Evolutionary conservation across 129 eudicot genomes (phyloP).

Genomic region (Lactuca saligna): DNA sequence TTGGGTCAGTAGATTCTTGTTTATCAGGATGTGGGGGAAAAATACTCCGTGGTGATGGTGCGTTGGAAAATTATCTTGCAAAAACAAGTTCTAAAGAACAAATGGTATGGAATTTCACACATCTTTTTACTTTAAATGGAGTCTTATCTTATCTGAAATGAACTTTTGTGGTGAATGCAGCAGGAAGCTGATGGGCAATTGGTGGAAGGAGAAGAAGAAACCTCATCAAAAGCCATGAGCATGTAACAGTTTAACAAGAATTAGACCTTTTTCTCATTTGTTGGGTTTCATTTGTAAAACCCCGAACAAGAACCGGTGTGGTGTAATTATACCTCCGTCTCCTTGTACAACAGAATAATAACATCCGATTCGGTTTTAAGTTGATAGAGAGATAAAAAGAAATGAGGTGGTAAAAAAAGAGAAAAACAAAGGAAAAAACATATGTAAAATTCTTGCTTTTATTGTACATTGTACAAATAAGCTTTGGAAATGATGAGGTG

Average conservation of each 20-base stretch:
- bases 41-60: slow-evolving; percentile 79
- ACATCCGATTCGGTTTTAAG: slow-evolving; percentile 32
- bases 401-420: slow-evolving; percentile 12
- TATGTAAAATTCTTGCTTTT: slow-evolving; percentile 33
- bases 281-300: slow-evolving; percentile 20
- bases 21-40: slow-evolving; percentile 66
- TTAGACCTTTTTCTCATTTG: slow-evolving; percentile 19
- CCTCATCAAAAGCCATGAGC: slow-evolving; percentile 81
- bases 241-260: slow-evolving; percentile 46
- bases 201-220: slow-evolving; percentile 55
- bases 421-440: slow-evolving; percentile 18
- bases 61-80: slow-evolving; percentile 65
- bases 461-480: slow-evolving; percentile 42
- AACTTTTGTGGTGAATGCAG: slow-evolving; percentile 37
- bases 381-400: slow-evolving; percentile 23
- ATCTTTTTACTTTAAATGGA: neutral
- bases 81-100: slow-evolving; percentile 40
- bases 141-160: neutral
- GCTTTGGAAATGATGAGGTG: slow-evolving; percentile 29
- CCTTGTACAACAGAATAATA: slow-evolving; percentile 39
- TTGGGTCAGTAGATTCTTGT: slow-evolving; percentile 50
- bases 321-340: slow-evolving; percentile 37
- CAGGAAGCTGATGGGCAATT: slow-evolving; percentile 48
- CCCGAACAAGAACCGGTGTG: slow-evolving; percentile 30
- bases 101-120: slow-evolving; percentile 38